Base-by-base conservation (phyloP, 106 monocot genomes). In the Iris macrosiphon region DNA sequence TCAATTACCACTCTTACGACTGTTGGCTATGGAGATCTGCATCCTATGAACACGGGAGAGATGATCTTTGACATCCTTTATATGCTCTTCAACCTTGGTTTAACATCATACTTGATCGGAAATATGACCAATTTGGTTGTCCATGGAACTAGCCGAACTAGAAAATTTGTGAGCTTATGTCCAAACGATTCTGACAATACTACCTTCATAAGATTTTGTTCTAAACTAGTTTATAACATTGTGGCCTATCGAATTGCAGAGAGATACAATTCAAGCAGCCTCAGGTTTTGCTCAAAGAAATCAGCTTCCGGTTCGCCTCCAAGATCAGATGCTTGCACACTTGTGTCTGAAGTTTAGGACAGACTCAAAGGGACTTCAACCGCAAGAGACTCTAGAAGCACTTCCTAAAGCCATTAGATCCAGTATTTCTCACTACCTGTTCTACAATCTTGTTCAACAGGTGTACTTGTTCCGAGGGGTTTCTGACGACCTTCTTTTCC, bases 91-190 rank as follows among this genome's bases (percentile, higher is more conserved):
- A 86, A 96, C 53, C 82, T 96, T 42, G 95, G 95, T n/a, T 55
- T 96, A 43, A 86, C 89, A 16, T 72, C 95, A 40, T 96, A 96
- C 71, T 66, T 96, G 72, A 96, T 96, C 28, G 95, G 95, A 61
- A 96, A 96, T 47, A 96, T 96, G 95, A 96, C 95, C 47, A 89
- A 86, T 60, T 70, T 96, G 69, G 85, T 96, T 31, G 86, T 96
- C 4, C 95, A 96, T 61, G 73, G 79, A 9, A 96, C 95, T 5
- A 85, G 89, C 57, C 73, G 89, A 49, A 96, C 95, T 57, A 79
- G 95, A 65, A 74, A 69, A 53, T 96, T 86, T 59, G 95, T 96
- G 59, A 78, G 95, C 73, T 71, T 39, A 40, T 45, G 7, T 7
- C 9, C 6, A 16, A n/a, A n/a, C n/a, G n/a, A n/a, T n/a, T n/a